Base-by-base conservation (phyloP, 257 asterid genomes). In the Solanum virginianum region DNA sequence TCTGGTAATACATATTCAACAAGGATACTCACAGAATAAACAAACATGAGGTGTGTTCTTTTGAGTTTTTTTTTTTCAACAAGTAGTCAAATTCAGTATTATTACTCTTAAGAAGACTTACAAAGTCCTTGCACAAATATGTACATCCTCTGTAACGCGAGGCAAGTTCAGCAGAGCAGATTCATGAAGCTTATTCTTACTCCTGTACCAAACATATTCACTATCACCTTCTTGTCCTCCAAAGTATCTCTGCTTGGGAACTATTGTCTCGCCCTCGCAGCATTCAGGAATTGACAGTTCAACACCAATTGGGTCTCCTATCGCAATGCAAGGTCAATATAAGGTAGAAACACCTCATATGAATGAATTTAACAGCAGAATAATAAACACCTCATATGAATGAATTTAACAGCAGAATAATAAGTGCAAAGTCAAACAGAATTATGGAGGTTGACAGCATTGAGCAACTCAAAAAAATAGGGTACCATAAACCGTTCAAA, bases 201-300 rank as follows among this genome's bases (percentile, higher is more conserved):
- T 84, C 86, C 99, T 92, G 89, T 91, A 94, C 99, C 99, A 97
- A 53, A 88, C 90, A 86, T 91, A 97, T 88, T 93, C 91, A 71
- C 98, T 96, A 86, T 68, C 90, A 86, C 98, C 99, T 90, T 97
- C 98, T 87, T 74, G 88, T 63, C 99, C 99, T 84, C 99, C 98
- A 77, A 95, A 95, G 85, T 97, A 95, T 83, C 86, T 92, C 85
- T 90, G 88, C 81, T 77, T 87, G 41, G 98, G 98, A 89, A 94
- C 89, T 91, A 94, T 92, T 89, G 90, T 90, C 89, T 92, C 87
- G 82, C 95, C 98, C 92, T 97, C 98, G 53, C 90, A 93, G 89
- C 99, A 92, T 80, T 87, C 94, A 82, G 97, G 95, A 91, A 95
- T 89, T 74, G 87, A 87, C 93, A 97, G 88, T 53, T 92, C 92